Evolutionary conservation across 1,284 basidiomycete genomes (phyloP).

Genomic region (Trichosporon ovoides): DNA sequence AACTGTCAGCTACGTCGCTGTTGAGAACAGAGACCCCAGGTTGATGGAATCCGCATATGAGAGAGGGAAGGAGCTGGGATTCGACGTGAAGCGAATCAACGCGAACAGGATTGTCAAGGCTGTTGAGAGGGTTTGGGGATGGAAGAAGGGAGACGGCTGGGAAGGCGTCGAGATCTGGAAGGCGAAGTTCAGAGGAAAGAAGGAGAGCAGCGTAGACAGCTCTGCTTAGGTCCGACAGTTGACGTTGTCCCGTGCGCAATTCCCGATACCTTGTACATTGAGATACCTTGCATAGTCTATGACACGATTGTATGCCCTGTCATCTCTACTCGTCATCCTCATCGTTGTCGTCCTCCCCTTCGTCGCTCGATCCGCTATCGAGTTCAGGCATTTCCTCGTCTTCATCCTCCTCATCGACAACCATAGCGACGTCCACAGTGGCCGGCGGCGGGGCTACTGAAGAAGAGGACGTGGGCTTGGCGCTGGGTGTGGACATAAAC

Average conservation of each 20-base stretch:
- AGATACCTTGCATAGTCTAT: not conserved
- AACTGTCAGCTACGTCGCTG: constrained; percentile 60
- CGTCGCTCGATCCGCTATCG: constrained; percentile 40
- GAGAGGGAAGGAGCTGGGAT: constrained; percentile 53
- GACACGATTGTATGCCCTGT: not conserved
- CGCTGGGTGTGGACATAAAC: constrained; percentile 16
- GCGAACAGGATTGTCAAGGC: constrained; percentile 59
- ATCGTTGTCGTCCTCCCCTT: constrained; percentile 49
- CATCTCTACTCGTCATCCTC: constrained; percentile 37
- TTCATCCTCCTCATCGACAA: constrained; percentile 41
- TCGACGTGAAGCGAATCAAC: constrained; percentile 59
- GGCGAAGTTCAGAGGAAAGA: constrained; percentile 18
- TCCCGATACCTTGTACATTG: not conserved
- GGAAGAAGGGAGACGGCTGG: constrained; percentile 41
- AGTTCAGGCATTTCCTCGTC: constrained; percentile 55
- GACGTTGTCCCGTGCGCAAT: not conserved
- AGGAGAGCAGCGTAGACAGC: not conserved
- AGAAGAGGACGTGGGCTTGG: not conserved
- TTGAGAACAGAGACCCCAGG: constrained; percentile 69
- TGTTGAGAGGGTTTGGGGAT: constrained; percentile 56
- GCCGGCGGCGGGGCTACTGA: not conserved
- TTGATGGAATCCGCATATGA: constrained; percentile 60
- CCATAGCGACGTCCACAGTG: constrained; percentile 2
- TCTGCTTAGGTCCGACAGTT: too few species aligned
- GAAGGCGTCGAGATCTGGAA: constrained; percentile 47